These are phyloP conservation scores for Rhynchosporium agropyri DNA, from an alignment of 2,329 filamentous ascomycete genomes.

Conservation along the genomic window DNA sequence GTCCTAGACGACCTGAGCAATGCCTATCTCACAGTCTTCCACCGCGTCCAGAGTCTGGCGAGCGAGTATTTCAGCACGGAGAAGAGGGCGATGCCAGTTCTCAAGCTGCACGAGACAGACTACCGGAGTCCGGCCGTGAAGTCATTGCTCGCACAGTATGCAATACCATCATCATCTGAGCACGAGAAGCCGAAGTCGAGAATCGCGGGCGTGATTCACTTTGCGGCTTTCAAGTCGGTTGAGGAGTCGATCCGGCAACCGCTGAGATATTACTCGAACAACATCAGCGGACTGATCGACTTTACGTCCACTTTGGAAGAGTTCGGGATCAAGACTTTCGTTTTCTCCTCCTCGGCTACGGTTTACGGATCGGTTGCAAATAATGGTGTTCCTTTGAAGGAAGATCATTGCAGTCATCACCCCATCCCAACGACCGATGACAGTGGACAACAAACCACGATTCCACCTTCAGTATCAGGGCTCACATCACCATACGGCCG, in stretches of 20 bases:
- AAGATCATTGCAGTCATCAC: slow-evolving; percentile 57
- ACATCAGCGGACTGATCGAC: slow-evolving; percentile 63
- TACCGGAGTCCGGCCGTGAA: slow-evolving; percentile 17
- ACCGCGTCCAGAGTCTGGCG: slow-evolving; percentile 32
- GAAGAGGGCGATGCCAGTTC: slow-evolving; percentile 10
- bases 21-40: slow-evolving; percentile 30
- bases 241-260: slow-evolving; percentile 62
- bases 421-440: slow-evolving; percentile 47
- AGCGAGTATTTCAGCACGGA: slow-evolving; percentile 22
- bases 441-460: slow-evolving; percentile 38
- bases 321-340: slow-evolving; percentile 64
- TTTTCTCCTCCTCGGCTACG: slow-evolving; percentile 68
- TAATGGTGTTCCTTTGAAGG: slow-evolving; percentile 52
- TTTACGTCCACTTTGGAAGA: slow-evolving; percentile 58
- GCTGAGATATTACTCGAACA: slow-evolving; percentile 66
- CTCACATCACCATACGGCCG: slow-evolving; percentile 66
- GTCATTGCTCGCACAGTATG: slow-evolving; percentile 2
- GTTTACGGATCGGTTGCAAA: slow-evolving; percentile 61
- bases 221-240: slow-evolving; percentile 67
- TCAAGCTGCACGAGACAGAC: slow-evolving; percentile 35
- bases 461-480: slow-evolving; percentile 53
- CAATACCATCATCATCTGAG: background rate
- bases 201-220: slow-evolving; percentile 61
- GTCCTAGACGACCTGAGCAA: slow-evolving; percentile 44
- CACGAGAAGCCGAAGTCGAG: slow-evolving; percentile 28